phyloP scores from a whole-genome alignment of 2,329 filamentous ascomycete species.

The Colletotrichum eleusines region DNA sequence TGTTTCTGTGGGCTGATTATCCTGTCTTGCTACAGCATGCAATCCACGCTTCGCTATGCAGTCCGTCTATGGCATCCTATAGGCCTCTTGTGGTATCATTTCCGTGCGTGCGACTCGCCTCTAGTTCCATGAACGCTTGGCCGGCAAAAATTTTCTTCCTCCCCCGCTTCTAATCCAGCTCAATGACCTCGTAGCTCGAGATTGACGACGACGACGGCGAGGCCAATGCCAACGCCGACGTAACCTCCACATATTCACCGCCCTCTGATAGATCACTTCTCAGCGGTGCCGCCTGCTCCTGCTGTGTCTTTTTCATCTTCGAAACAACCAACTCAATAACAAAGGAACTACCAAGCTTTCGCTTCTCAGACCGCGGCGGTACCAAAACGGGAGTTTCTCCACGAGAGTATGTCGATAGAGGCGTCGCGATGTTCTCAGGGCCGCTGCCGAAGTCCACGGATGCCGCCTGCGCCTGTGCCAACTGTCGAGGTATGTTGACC shows the following conservation, averaged over 20 bases:
- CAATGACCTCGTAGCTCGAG: not conserved
- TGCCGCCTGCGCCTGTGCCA: not conserved
- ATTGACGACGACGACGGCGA: not conserved
- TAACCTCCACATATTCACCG: not conserved
- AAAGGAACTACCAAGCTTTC: slow-evolving; percentile 15
- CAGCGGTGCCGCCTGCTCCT: not conserved
- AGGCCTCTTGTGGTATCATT: not conserved
- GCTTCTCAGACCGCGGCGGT: slow-evolving; percentile 9
- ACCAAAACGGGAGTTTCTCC: not conserved
- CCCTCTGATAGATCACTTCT: not conserved
- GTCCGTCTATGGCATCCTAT: not conserved
- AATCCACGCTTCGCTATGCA: not conserved
- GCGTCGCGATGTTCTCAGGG: not conserved
- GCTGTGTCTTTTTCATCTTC: slow-evolving; percentile 14
- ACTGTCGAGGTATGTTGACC: not conserved
- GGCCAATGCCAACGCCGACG: not conserved
- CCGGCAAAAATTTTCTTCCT: not conserved
- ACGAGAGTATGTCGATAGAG: not conserved
- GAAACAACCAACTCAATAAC: slow-evolving; percentile 9
- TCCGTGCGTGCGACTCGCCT: not conserved
- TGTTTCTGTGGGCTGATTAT: not conserved
- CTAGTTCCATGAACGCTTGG: not conserved
- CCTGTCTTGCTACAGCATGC: not conserved
- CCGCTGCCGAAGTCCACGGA: not conserved
- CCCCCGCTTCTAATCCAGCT: not conserved